Base-by-base conservation (phyloP, 73 alveolate species). In the Blepharisma stoltei region DNA sequence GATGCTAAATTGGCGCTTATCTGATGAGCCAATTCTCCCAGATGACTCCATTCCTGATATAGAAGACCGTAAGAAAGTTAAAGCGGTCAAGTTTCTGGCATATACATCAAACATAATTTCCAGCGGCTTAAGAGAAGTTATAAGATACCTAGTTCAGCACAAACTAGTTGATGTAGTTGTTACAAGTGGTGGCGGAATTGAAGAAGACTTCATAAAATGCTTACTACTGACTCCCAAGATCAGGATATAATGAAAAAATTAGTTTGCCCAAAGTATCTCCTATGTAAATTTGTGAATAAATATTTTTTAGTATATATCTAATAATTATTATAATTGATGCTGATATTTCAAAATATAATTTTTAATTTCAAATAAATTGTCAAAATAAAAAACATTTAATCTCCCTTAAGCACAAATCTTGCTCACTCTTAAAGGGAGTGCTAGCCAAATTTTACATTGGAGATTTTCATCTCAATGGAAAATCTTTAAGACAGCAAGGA, bases 171-270 rank as follows among this genome's bases (percentile, higher is more conserved):
- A 94, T 55, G 88, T 84, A 37, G 83, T 95, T 46, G 98, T 94
- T 37, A 94, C 99, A n/a, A 90, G 99, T 1, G 92, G 95, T 47
- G 99, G 99, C 4, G 99, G 98, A 20, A 83, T 97, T 27, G 99
- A 97, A 78, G 99, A 97, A 91, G 99, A 96, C 91, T 79, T 90
- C 78, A 90, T 95, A 83, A 94, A 91, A 83, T 95, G 97, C 70
- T 55, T 76, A n/a, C n/a, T n/a, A n/a, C n/a, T n/a, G n/a, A n/a
- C 77, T 48, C 14, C 18, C 14, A 49, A 9, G 65, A 49, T 14
- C 18, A 9, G 9, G 65, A 9, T 49, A 9, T 14, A 49, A 14
- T 49, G 18, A 9, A 49, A 14, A 14, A 8, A 14, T 14, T 14
- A 49, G 18, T 8, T 14, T 9, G 18, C 14, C 14, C 60, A 9